Evolutionary conservation across 257 asterid species (phyloP), one percentile per base, ranked within the genome.

Genomic region (Salvia rosmarinus): DNA sequence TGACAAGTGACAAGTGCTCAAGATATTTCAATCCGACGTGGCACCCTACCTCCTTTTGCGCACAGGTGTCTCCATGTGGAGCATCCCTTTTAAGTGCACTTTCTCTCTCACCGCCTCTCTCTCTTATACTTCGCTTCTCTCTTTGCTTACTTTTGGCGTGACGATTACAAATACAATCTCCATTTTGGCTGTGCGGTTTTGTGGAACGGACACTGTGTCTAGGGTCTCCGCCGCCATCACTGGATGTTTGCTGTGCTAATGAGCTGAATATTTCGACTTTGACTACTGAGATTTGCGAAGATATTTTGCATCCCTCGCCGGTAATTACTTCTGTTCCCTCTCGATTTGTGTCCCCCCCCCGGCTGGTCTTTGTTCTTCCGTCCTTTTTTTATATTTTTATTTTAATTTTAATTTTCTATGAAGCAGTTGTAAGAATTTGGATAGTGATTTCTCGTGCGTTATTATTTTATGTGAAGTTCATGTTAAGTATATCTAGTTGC

Each of bases 21-120:
- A 89, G 92, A 85, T 85, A 83, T 77, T 85, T 80, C 74, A 2
- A 16, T 58, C 83, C 34, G 81, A 87, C 92, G 80, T 87, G 94
- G 85, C 88, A 55, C 43, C 11, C 10, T 1, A 17, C 13, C 67
- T 4, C 55, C 25, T 10, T 23, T 60, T 43, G 67, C 11, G 44
- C 82, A 74, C 90, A 90, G 89, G 86, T 83, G 92, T 82, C 81
- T 79, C 86, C 82, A 76, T 72, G 89, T 85, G 90, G 94, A 80
- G 78, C 88, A 77, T 50, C 49, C 57, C 50, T 60, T 61, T 16
- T 28, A 28, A 9, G 49, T 50, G 21, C 73, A 68, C 81, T 69
- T 59, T 68, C 62, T 63, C 70, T 35, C 58, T 57, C 74, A 42
- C 77, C 80, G 68, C 79, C 58, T 70, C 50, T 59, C 71, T 80